Conservation (phyloP, 2,329 filamentous ascomycete genomes). For the Calycina marina region DNA sequence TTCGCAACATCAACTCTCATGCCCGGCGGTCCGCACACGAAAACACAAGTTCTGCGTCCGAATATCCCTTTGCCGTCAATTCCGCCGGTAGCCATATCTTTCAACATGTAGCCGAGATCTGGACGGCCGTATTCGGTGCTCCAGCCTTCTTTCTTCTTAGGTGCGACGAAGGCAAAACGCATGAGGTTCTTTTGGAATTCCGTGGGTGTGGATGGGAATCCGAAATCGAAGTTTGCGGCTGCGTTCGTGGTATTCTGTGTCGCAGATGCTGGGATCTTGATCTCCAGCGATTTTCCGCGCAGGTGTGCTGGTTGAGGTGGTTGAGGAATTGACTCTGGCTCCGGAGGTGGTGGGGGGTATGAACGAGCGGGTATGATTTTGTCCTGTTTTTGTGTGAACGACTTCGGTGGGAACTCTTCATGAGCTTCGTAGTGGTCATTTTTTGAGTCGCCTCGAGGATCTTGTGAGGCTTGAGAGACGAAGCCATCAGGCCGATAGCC, state of each 20-base stretch:
- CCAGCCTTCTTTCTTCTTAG: slow-evolving; percentile 66
- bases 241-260: slow-evolving; percentile 6
- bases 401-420: slow-evolving; percentile 10
- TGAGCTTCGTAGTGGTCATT: slow-evolving; percentile 7
- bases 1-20: slow-evolving; percentile 85
- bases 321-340: slow-evolving; percentile 4
- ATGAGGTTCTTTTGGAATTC: slow-evolving; percentile 82
- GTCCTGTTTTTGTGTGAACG: slow-evolving; percentile 1
- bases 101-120: slow-evolving; percentile 74
- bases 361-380: slow-evolving; percentile 1
- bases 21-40: slow-evolving; percentile 76
- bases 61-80: slow-evolving; percentile 52
- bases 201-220: slow-evolving; percentile 71
- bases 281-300: slow-evolving; percentile 11
- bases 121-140: slow-evolving; percentile 85
- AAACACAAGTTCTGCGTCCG: slow-evolving; percentile 72
- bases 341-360: slow-evolving; percentile 3
- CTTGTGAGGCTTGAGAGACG: slow-evolving; percentile 10
- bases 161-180: slow-evolving; percentile 72
- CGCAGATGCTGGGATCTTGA: slow-evolving; percentile 10
- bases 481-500: slow-evolving; percentile 9
- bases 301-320: slow-evolving; percentile 11
- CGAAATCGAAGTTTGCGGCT: slow-evolving; percentile 51
- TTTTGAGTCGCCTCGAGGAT: slow-evolving; percentile 1
- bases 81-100: slow-evolving; percentile 64